phyloP scores from a whole-genome alignment of 345 rosid species.

The Barbarea vulgaris region DNA sequence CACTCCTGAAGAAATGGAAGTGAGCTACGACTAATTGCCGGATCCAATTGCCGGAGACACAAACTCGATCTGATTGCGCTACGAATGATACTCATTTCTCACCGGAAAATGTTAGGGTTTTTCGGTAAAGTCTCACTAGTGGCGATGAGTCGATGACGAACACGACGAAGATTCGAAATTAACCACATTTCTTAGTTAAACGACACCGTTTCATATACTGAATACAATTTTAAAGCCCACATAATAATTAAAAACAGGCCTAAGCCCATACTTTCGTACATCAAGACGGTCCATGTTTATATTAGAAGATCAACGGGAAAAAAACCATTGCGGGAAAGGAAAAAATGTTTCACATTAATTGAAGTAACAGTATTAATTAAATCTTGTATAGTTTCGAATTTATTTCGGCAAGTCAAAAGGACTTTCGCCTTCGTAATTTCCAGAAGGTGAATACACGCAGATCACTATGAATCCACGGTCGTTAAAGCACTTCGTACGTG shows the following conservation, averaged over 20 bases:
- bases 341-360: background rate
- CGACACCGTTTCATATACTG: conserved; percentile 8
- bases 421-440: conserved; percentile 45
- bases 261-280: background rate
- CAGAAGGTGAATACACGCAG: conserved; percentile 52
- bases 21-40: conserved; percentile 8
- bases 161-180: conserved; percentile 2
- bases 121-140: conserved; percentile 8
- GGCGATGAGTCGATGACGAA: conserved; percentile 17
- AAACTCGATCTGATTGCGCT: conserved; percentile 40
- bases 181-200: background rate
- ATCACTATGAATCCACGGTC: conserved; percentile 36
- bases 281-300: background rate
- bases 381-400: background rate
- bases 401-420: conserved; percentile 38
- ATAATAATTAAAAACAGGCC: background rate
- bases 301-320: conserved; percentile 1
- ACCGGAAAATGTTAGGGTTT: conserved; percentile 39
- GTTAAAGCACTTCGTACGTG: conserved; percentile 25
- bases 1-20: conserved; percentile 39
- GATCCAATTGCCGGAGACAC: conserved; percentile 31
- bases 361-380: background rate
- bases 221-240: background rate
- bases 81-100: conserved; percentile 49
- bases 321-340: background rate